Percentiles rank a stretch among this genome's conserved stretches.
Evolutionary conservation across 2,329 filamentous ascomycete genomes (phyloP).

Genomic region (Elsinoe fawcettii): DNA sequence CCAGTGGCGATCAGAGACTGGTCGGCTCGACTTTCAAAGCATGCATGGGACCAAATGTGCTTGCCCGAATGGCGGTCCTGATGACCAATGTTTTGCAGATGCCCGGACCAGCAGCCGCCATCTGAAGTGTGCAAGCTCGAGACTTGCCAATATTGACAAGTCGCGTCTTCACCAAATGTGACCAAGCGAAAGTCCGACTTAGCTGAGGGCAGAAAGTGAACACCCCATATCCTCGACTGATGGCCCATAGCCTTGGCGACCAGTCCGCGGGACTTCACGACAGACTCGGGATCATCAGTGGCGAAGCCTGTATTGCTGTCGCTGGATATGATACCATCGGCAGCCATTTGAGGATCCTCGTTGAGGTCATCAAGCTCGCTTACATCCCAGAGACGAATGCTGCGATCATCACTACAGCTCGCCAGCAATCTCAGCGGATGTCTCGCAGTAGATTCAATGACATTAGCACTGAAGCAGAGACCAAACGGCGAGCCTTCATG

Average conservation of each 20-base stretch:
- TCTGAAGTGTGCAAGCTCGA: conserved; percentile 12
- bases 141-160: conserved; percentile 57
- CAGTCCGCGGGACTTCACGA: conserved; percentile 29
- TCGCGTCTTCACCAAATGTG: conserved; percentile 81
- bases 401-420: conserved; percentile 92
- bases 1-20: conserved; percentile 52
- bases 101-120: conserved; percentile 19
- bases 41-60: conserved; percentile 73
- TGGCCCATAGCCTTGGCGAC: conserved; percentile 78
- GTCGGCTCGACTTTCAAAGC: not conserved
- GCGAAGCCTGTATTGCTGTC: conserved; percentile 38
- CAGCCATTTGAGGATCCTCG: conserved; percentile 25
- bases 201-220: conserved; percentile 30
- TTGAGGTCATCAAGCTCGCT: conserved; percentile 41
- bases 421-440: conserved; percentile 57
- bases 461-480: conserved; percentile 62
- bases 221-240: conserved; percentile 79
- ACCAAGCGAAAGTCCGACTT: conserved; percentile 55
- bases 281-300: conserved; percentile 12
- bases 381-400: conserved; percentile 81
- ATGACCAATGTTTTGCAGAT: conserved; percentile 47
- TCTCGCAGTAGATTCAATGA: conserved; percentile 34
- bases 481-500: conserved; percentile 95
- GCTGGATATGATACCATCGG: conserved; percentile 25
- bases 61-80: conserved; percentile 71